Base-by-base conservation (phyloP, 2,329 filamentous ascomycete genomes). In the Fusarium sp. region DNA sequence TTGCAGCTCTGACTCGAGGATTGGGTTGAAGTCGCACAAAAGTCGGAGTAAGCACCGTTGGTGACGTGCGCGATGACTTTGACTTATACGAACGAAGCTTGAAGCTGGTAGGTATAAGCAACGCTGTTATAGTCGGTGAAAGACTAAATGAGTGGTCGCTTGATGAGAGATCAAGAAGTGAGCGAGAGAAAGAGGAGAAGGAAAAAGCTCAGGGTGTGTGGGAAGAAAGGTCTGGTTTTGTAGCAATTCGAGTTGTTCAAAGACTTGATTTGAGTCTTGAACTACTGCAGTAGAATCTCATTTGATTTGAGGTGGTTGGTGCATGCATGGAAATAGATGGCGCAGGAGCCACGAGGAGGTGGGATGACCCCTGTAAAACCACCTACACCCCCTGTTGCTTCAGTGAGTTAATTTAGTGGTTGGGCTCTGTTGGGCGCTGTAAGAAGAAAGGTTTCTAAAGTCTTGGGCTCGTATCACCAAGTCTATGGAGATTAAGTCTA, bases 251-350 rank as follows among this genome's bases (percentile, higher is more conserved):
- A 34, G 49, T 15, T 46, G 54, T 45, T 56, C 32, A 40, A 67
- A 54, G 22, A 44, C 42, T 44, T 38, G 47, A 38, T 38, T 38
- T 51, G 49, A 53, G 32, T 53, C 50, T 53, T 53, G 50, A 53
- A 53, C 50, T 43, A 53, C 50, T 53, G 32, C 50, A 42, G 20
- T 38, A 24, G 30, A 34, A 51, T 16, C 34, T 24, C 22, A 20
- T 43, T 53, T 20, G 24, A 53, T 43, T 59, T 30, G 49, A 54
- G 64, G 68, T 68, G 68, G 68, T 71, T 71, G 68, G 68, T 66
- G 55, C 68, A 59, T 66, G 55, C 68, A 59, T 58, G 40, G 64
- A 66, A 69, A 71, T 46, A 55, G 60, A 72, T 68, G 68, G 68
- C 68, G 68, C 68, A 71, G 68, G 68, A 55, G 34, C 67, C 46